Evolutionary conservation across 176 grass and related monocot genomes (phyloP).

Genomic region (Alopecurus myosuroides): DNA sequence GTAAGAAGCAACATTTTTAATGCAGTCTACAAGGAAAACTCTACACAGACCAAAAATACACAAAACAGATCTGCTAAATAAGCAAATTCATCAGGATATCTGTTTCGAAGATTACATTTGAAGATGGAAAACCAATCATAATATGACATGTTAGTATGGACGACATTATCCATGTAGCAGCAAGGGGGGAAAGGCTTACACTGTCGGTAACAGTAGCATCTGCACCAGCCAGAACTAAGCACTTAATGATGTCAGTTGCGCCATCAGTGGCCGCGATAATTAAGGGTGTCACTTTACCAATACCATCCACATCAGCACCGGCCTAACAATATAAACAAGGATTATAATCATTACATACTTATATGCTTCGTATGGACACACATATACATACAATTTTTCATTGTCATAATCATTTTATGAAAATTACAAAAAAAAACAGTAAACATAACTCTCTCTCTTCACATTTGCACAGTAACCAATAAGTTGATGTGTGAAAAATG

Average conservation of each 20-base stretch:
- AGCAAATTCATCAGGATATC: background rate
- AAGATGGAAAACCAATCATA: too few species aligned
- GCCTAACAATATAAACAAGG: conserved; percentile 1
- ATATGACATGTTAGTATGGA: background rate
- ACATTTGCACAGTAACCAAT: background rate
- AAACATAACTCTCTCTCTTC: background rate
- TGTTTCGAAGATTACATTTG: background rate
- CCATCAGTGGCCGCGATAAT: background rate
- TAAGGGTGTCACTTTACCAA: background rate
- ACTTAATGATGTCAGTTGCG: conserved; percentile 12
- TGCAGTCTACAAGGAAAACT: background rate
- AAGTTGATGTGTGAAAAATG: background rate
- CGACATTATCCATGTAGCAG: background rate
- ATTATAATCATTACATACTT: background rate
- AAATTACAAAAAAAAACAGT: background rate
- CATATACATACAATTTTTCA: background rate
- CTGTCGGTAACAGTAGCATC: conserved; percentile 12
- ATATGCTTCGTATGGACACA: background rate
- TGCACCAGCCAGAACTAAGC: conserved; percentile 14
- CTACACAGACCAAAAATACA: background rate
- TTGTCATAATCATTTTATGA: background rate
- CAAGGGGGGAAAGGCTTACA: background rate
- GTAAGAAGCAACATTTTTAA: too few species aligned
- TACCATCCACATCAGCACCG: conserved; percentile 24
- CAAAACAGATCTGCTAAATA: background rate